Percentiles rank a stretch among this genome's conserved stretches.
Evolutionary conservation across 2,329 filamentous ascomycete genomes (phyloP).

Genomic region (Monilinia fructicola): DNA sequence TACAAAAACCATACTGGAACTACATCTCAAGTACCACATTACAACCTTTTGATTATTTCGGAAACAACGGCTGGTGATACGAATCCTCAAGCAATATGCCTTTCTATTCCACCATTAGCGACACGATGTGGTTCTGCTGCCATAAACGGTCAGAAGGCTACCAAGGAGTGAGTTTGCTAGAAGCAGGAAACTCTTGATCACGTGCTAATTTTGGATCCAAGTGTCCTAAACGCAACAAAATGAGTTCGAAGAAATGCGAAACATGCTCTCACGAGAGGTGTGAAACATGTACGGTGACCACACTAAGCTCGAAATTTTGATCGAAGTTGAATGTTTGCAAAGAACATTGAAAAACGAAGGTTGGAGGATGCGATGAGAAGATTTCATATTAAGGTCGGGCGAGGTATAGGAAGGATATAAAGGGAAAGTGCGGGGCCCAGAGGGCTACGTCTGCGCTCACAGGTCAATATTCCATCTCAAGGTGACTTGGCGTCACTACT

Average conservation of each 20-base stretch:
- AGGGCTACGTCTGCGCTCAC: conserved; percentile 3
- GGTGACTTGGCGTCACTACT: not conserved
- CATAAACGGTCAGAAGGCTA: not conserved
- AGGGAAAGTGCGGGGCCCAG: too few species aligned
- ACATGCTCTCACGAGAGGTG: conserved; percentile 5
- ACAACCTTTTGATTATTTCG: not conserved
- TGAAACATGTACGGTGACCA: not conserved
- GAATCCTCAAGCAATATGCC: not conserved
- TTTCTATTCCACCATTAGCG: conserved; percentile 11
- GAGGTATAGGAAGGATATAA: not conserved
- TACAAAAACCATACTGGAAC: not conserved
- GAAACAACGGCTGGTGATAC: not conserved
- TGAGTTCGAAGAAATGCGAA: not conserved
- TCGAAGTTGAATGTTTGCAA: not conserved
- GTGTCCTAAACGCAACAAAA: conserved; percentile 14
- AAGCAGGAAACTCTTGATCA: too few species aligned
- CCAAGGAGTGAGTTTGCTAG: not conserved
- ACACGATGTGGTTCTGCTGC: conserved; percentile 18
- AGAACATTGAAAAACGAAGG: not conserved
- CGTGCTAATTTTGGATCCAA: not conserved
- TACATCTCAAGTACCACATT: not conserved
- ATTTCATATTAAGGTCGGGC: not conserved
- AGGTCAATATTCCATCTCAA: not conserved
- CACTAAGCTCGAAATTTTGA: not conserved
- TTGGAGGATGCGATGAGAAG: not conserved